Evolutionary conservation across 2,329 filamentous ascomycete genomes (phyloP), one percentile per base, ranked within the genome.

Genomic region (Peltaster fructicola): DNA sequence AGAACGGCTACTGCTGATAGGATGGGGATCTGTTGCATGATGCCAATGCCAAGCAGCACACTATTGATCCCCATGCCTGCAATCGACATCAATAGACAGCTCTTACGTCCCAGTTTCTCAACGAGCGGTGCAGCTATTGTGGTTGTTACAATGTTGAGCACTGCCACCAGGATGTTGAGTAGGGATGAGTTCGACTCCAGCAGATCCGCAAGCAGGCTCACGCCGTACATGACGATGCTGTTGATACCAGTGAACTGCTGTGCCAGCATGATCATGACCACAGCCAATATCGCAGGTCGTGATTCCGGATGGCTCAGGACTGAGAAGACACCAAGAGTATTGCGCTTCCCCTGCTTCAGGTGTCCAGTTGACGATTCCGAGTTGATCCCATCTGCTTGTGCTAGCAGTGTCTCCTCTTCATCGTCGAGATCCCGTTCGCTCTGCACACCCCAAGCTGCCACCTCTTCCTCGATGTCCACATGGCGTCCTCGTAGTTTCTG

Each of bases 151-250:
- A 98, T 68, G 52, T 95, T 95, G 45, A 92, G 67, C 8, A 71
- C 63, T 1, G 82, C 92, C 30, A 95, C 82, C 27, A 78, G 55
- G 31, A 95, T 85, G 27, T 85, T 91, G 25, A 98, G 63, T 1
- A 90, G 56, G 0, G 76, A 75, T 0, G 84, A 85, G 33, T 73
- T 81, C 22, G 81, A 68, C 3, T 80, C 76, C 0, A 98, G 65
- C 2, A 95, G 65, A 34, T 72, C 71, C 15, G 76, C 70, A 8
- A 98, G 65, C 1, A 98, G 69, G 1, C 79, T 82, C 5, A 95
- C 88, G 2, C 84, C 91, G 52, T 98, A 98, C 84, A 98, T 93
- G 53, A 95, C 77, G 44, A 95, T 85, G 30, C 77, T 85, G 63
- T 98, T 95, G 56, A 95, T 85, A 34, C 56, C 85, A 30, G 78